Evolutionary conservation across 2,329 filamentous ascomycete species (phyloP).

Genomic region (Fusarium liriodendri): DNA sequence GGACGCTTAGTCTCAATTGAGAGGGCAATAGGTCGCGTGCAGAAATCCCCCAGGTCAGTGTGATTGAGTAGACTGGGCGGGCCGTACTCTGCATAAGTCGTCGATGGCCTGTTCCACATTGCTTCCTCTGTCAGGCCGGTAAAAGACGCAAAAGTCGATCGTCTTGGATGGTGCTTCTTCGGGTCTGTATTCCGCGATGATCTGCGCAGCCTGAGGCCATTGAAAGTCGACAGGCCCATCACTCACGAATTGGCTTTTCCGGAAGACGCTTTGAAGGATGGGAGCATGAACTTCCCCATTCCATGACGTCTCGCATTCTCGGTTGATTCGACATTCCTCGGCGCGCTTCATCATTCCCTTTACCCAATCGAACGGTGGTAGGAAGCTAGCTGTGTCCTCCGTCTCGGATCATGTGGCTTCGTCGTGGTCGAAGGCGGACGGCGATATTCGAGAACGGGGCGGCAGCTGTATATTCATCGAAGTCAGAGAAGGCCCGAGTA

Average conservation of each 20-base stretch:
- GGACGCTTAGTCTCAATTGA: background rate
- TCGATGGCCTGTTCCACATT: constrained; percentile 13
- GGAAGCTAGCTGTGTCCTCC: background rate
- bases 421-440: constrained; percentile 7
- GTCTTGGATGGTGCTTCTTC: constrained; percentile 29
- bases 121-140: constrained; percentile 5
- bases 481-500: background rate
- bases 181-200: constrained; percentile 18
- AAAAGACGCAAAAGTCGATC: constrained; percentile 31
- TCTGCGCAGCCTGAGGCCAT: constrained; percentile 3
- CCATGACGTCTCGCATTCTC: constrained; percentile 26
- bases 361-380: constrained; percentile 11
- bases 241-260: constrained; percentile 5
- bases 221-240: constrained; percentile 7
- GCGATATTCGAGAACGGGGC: constrained; percentile 6
- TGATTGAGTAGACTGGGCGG: constrained; percentile 13
- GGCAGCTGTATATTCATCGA: background rate
- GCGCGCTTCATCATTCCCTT: constrained; percentile 12
- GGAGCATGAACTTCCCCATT: constrained; percentile 24
- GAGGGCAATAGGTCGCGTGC: background rate
- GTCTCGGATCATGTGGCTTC: constrained; percentile 11
- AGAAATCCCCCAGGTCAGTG: constrained; percentile 43
- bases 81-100: constrained; percentile 8
- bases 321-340: constrained; percentile 16
- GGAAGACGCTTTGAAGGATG: constrained; percentile 22